These are phyloP conservation scores for Solanum sejunctum DNA, from an alignment of 257 asterid species.

Conservation along the genomic window DNA sequence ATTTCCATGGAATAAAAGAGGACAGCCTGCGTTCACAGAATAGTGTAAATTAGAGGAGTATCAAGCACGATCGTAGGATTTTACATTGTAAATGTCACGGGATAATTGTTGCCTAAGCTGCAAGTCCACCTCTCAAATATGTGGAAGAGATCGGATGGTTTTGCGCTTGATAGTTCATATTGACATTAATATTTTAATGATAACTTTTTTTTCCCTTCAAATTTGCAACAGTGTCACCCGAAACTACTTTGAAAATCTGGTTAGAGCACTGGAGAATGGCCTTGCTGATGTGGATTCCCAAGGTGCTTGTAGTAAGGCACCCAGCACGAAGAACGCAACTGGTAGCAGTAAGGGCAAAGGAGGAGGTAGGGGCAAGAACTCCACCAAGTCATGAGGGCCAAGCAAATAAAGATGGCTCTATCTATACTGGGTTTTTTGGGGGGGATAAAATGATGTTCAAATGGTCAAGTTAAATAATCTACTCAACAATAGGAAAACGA, in stretches of 20 bases:
- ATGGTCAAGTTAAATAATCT: not conserved
- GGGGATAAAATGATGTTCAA: not conserved
- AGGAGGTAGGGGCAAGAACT: slow-evolving; percentile 45
- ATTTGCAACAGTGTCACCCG: slow-evolving; percentile 65
- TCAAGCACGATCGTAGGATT: not conserved
- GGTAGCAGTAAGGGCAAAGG: slow-evolving; percentile 66
- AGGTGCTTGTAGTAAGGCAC: slow-evolving; percentile 28
- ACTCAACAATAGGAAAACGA: not conserved
- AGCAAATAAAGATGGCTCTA: slow-evolving; percentile 36
- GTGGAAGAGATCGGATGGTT: not conserved
- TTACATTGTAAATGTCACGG: not conserved
- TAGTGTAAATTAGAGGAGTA: not conserved
- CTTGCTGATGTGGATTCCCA: slow-evolving; percentile 85
- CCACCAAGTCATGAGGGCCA: slow-evolving; percentile 31
- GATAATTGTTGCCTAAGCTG: not conserved
- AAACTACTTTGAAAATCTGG: slow-evolving; percentile 87
- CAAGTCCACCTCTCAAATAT: not conserved
- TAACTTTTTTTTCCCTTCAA: not conserved
- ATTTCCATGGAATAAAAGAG: not conserved
- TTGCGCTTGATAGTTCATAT: not conserved
- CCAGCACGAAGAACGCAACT: slow-evolving; percentile 32
- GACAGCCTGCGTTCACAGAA: not conserved
- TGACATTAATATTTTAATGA: not conserved
- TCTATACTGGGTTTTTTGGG: not conserved
- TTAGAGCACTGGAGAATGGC: slow-evolving; percentile 82